A percentile compares a stretch with the other conserved stretches of the same genome.
Evolutionary conservation across 257 asterid species (phyloP).

Genomic region (Orobanche coerulescens): DNA sequence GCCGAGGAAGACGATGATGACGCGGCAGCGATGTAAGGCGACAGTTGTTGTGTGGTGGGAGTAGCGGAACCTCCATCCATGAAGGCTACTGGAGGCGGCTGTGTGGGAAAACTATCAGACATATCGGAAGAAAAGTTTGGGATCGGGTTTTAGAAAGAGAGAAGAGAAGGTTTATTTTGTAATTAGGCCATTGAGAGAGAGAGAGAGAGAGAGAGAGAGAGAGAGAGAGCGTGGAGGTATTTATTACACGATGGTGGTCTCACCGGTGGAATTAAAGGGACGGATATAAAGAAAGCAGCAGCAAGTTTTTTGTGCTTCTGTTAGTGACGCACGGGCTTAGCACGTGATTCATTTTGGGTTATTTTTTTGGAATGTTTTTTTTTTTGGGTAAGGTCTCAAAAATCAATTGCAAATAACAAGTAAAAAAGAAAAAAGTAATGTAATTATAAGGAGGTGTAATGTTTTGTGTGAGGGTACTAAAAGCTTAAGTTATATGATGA

Average conservation of each 20-base stretch:
- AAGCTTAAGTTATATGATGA: too few species aligned
- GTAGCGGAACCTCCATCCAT: constrained; percentile 24
- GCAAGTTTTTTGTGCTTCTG: constrained; percentile 18
- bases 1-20: constrained; percentile 28
- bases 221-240: constrained; percentile 19
- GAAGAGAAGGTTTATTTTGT: constrained; percentile 8
- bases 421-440: too few species aligned
- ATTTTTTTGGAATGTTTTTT: not conserved
- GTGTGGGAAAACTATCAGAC: constrained; percentile 25
- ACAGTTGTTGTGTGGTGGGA: constrained; percentile 22
- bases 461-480: too few species aligned
- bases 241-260: constrained; percentile 11
- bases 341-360: constrained; percentile 19
- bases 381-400: not conserved
- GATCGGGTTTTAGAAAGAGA: constrained; percentile 16
- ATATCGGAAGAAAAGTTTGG: constrained; percentile 16
- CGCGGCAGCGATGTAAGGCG: constrained; percentile 22
- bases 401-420: too few species aligned
- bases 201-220: constrained; percentile 16
- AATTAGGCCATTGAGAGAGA: too few species aligned
- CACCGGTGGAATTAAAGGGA: constrained; percentile 23
- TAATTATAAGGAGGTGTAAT: too few species aligned
- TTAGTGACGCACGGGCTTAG: constrained; percentile 28
- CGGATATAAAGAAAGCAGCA: too few species aligned
- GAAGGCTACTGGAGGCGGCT: constrained; percentile 25